These are phyloP conservation scores for Populus hybrid DNA, from an alignment of 441 rosid species.

Conservation along the genomic window DNA sequence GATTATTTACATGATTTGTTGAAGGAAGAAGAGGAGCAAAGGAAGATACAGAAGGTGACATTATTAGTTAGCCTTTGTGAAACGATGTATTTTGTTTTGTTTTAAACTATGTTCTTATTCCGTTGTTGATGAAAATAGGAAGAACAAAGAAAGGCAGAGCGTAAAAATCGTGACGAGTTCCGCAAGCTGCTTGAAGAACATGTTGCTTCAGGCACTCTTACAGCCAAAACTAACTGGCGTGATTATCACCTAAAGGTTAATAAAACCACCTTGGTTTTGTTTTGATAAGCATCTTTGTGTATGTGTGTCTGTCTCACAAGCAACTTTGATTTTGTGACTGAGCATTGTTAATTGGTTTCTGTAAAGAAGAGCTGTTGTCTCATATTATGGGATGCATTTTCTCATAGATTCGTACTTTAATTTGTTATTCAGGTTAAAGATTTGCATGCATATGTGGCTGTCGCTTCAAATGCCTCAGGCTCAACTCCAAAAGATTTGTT, in stretches of 20 bases:
- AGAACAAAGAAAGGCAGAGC: slow-evolving; percentile 78
- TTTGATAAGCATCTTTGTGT: background rate
- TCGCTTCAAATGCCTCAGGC: slow-evolving; percentile 86
- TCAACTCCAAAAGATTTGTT: slow-evolving; percentile 95
- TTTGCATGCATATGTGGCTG: slow-evolving; percentile 74
- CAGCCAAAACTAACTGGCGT: slow-evolving; percentile 83
- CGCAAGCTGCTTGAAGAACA: slow-evolving; percentile 85
- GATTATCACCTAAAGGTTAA: slow-evolving; percentile 80
- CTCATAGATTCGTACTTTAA: background rate
- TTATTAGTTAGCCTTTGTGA: background rate
- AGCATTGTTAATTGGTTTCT: background rate
- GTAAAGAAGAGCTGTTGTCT: background rate
- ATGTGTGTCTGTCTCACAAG: too few species aligned
- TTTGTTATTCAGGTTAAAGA: slow-evolving; percentile 65
- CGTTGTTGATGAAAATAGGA: slow-evolving; percentile 50
- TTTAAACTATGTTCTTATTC: slow-evolving; percentile 4
- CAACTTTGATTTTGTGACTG: background rate
- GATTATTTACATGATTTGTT: slow-evolving; percentile 81
- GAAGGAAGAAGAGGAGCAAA: slow-evolving; percentile 92
- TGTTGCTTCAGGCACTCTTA: slow-evolving; percentile 67
- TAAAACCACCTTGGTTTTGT: background rate
- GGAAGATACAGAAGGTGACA: slow-evolving; percentile 83
- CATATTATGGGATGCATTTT: background rate
- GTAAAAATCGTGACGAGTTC: slow-evolving; percentile 94
- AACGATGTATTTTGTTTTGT: too few species aligned